Conservation (phyloP, 257 asterid genomes). For the Plantago major region DNA sequence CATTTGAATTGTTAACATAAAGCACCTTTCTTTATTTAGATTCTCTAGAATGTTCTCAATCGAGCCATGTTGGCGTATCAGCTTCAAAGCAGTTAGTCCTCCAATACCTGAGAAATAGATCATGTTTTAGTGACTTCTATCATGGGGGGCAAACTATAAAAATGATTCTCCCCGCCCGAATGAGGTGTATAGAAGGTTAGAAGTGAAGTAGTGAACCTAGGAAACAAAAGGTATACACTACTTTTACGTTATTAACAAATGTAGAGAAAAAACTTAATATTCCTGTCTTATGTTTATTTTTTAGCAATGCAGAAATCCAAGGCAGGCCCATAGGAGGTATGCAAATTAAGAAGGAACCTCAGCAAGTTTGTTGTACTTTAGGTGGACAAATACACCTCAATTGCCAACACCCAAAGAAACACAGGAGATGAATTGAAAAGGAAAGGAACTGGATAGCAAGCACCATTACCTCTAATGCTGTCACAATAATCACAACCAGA, state of each 20-base stretch:
- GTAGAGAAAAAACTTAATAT: no score
- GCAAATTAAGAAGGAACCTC: neutral
- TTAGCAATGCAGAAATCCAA: no score
- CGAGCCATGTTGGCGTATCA: slow-evolving; percentile 90
- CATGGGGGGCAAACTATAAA: no score
- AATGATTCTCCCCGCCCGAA: no score
- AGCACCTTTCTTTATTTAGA: slow-evolving; percentile 87
- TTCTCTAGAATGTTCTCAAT: slow-evolving; percentile 84
- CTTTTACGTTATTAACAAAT: no score
- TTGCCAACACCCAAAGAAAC: neutral
- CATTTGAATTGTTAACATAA: neutral
- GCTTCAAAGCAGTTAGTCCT: slow-evolving; percentile 90
- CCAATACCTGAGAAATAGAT: slow-evolving; percentile 67
- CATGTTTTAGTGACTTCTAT: neutral
- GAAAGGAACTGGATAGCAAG: neutral
- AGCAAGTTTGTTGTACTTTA: neutral
- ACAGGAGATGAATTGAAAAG: no score
- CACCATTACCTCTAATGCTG: slow-evolving; percentile 77
- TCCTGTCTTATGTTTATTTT: no score
- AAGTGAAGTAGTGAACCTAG: no score
- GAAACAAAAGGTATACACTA: no score
- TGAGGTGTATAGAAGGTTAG: no score
- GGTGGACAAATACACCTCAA: neutral
- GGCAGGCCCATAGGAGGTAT: no score
- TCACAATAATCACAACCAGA: slow-evolving; percentile 98